Evolutionary conservation across 2,329 filamentous ascomycete species (phyloP), one percentile per base, ranked within the genome.

Genomic region (Amauroascus niger): DNA sequence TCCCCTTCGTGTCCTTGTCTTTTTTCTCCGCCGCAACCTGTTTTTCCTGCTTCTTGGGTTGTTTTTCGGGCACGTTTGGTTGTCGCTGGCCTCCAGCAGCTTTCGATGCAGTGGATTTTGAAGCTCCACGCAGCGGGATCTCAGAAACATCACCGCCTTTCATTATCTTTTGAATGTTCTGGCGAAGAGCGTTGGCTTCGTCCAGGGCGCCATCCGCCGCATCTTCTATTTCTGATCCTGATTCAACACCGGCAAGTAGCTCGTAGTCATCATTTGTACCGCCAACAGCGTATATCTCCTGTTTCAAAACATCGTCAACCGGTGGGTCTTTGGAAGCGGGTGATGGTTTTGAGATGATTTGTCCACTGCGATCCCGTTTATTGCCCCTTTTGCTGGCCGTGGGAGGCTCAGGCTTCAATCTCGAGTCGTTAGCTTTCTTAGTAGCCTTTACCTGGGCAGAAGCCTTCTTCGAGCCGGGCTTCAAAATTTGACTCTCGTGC

Each of bases 261-360:
- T 74, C 69, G 53, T 74, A 63, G 58, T 77, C 73, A 49, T 76
- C 75, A 58, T 75, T 67, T n/a, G 70, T 75, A 46, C 74, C 74
- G 30, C 74, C 74, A 50, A 76, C 67, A 4, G 69, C 69, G 56
- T 73, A 56, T 56, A 76, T 71, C 56, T 75, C 73, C 55, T 69
- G 65, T 47, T 69, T 64, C 37, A 76, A 62, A 33, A 62, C 61
- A 58, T 69, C 64, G 32, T 66, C 61, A 3, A 60, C 57, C 7
- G 59, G 58, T 14, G 58, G 45, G 22, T 51, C 49, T 53, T 59
- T 60, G 60, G 43, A 51, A 55, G 41, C 18, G 40, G 43, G 24
- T 11, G 43, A 18, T 56, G 39, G 40, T 63, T 63, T 26, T 67
- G 64, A 22, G 63, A 75, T 75, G 53, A 73, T 65, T 43, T 72